Evolutionary conservation across 2,329 filamentous ascomycete genomes (phyloP).

Genomic region (Cercospora canescens): DNA sequence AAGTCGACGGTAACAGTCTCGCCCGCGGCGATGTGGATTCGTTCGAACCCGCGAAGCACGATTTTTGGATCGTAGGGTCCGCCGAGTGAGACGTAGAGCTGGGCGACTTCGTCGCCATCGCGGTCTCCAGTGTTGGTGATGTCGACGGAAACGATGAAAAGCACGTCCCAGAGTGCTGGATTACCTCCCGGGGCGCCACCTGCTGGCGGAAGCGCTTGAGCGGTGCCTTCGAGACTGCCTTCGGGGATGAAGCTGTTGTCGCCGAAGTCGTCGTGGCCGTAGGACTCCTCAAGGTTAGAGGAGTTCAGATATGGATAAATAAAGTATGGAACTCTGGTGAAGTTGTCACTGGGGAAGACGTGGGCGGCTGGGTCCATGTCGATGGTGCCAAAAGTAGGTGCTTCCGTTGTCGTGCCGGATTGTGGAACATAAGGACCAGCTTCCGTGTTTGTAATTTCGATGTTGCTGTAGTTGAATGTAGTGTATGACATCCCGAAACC

Average conservation of each 20-base stretch:
- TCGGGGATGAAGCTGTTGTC: constrained; percentile 60
- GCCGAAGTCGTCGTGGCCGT: constrained; percentile 61
- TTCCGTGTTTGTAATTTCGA: constrained; percentile 55
- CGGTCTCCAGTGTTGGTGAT: constrained; percentile 64
- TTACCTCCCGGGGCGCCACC: constrained; percentile 65
- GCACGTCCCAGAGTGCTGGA: constrained; percentile 58
- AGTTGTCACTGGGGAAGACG: constrained; percentile 60
- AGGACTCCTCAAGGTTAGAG: constrained; percentile 58
- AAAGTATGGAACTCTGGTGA: constrained; percentile 57
- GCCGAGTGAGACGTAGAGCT: constrained; percentile 49
- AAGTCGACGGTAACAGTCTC: constrained; percentile 23
- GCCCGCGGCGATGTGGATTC: constrained; percentile 31
- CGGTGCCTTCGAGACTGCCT: constrained; percentile 47
- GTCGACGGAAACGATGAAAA: constrained; percentile 57
- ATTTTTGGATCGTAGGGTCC: constrained; percentile 52
- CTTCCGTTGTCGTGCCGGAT: constrained; percentile 60
- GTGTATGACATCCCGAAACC: constrained; percentile 65
- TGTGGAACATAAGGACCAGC: constrained; percentile 59
- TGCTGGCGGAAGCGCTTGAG: constrained; percentile 57
- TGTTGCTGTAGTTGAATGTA: constrained; percentile 70
- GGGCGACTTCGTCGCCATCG: constrained; percentile 55
- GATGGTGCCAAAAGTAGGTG: constrained; percentile 64
- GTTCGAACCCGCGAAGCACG: constrained; percentile 43
- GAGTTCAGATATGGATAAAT: constrained; percentile 73
- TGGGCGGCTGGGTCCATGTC: constrained; percentile 66